Evolutionary conservation across 164 flowering plant species (phyloP).

Genomic region (Sedum album): DNA sequence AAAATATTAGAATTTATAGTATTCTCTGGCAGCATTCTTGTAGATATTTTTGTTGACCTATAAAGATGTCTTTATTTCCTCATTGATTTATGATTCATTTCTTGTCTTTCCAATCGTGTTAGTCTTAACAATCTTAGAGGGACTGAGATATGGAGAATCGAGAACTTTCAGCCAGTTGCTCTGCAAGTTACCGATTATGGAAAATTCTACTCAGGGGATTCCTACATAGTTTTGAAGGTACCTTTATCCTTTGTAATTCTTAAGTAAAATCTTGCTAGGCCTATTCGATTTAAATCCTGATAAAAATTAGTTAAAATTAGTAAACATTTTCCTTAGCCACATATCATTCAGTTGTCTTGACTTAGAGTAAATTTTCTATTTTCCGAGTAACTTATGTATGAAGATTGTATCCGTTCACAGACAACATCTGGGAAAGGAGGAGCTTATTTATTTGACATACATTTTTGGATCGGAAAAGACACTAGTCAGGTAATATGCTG

Average conservation of each 20-base stretch:
- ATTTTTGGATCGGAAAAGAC: constrained; percentile 98
- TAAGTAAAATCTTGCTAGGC: too few relatives aligned
- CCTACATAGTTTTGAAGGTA: constrained; percentile 87
- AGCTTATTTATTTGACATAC: constrained; percentile 71
- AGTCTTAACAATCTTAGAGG: constrained; percentile 67
- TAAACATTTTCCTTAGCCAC: too few relatives aligned
- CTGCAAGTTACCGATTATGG: constrained; percentile 84
- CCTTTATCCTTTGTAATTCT: too few relatives aligned
- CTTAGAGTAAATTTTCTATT: too few relatives aligned
- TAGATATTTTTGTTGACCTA: too few relatives aligned
- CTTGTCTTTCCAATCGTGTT: neutral
- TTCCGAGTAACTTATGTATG: neutral
- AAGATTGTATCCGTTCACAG: constrained; percentile 29
- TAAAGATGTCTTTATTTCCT: too few relatives aligned
- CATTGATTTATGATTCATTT: too few relatives aligned
- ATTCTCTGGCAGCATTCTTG: too few relatives aligned
- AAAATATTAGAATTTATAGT: too few relatives aligned
- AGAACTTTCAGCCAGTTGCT: constrained; percentile 84
- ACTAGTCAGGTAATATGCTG: constrained; percentile 68
- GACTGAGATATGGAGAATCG: constrained; percentile 93
- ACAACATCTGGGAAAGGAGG: constrained; percentile 80
- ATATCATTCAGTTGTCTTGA: too few relatives aligned
- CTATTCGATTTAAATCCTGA: too few relatives aligned
- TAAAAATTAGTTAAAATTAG: too few relatives aligned
- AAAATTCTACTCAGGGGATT: constrained; percentile 83